Evolutionary conservation across 805 yeast genomes (phyloP).

Genomic region (Wickerhamomyces subpelliculosus): DNA sequence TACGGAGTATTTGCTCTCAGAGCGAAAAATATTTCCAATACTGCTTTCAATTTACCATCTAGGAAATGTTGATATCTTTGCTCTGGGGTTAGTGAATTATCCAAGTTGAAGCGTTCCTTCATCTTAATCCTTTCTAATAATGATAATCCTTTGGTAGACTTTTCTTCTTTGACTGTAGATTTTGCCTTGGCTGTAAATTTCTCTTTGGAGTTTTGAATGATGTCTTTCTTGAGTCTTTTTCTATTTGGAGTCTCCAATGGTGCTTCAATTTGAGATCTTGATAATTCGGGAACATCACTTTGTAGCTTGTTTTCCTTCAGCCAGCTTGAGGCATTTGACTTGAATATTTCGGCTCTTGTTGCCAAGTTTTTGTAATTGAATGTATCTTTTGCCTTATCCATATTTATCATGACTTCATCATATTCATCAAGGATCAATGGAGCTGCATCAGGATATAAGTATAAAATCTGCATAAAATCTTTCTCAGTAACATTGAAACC

Average conservation of each 20-base stretch:
- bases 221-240: slow-evolving; percentile 12
- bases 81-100: slow-evolving; percentile 16
- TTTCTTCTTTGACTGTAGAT: not conserved
- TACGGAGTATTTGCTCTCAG: slow-evolving; percentile 19
- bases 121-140: slow-evolving; percentile 33
- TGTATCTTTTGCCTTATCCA: slow-evolving; percentile 6
- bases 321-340: slow-evolving; percentile 12
- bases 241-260: slow-evolving; percentile 5
- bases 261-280: not conserved
- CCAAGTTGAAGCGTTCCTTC: slow-evolving; percentile 25
- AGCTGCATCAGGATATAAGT: slow-evolving; percentile 16
- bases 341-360: slow-evolving; percentile 6
- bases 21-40: slow-evolving; percentile 24
- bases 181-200: slow-evolving; percentile 14
- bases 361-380: slow-evolving; percentile 5
- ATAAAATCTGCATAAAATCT: slow-evolving; percentile 12
- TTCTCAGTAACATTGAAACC: slow-evolving; percentile 4
- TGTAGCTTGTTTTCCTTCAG: slow-evolving; percentile 3
- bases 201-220: slow-evolving; percentile 20
- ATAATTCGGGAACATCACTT: slow-evolving; percentile 10
- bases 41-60: slow-evolving; percentile 22
- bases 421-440: slow-evolving; percentile 10
- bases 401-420: slow-evolving; percentile 14
- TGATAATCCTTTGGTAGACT: slow-evolving; percentile 17
- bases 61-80: slow-evolving; percentile 18